A percentile compares a stretch with the other conserved stretches of the same genome.
Evolutionary conservation across 1,139 yeast species (phyloP).

Genomic region (Yamadazyma diospyri): DNA sequence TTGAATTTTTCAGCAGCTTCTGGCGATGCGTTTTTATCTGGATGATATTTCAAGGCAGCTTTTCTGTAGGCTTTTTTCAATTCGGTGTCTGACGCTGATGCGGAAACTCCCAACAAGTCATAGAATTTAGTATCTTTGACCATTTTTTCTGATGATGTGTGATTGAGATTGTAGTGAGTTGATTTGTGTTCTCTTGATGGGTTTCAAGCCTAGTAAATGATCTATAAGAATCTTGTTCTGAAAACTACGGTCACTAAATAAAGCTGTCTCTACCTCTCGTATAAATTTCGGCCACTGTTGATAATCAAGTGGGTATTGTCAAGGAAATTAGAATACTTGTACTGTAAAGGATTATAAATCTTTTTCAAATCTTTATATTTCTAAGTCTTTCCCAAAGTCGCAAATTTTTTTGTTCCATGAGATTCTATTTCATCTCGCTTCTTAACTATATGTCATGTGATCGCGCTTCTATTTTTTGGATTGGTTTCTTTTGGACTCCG

Average conservation of each 20-base stretch:
- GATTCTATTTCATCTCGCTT: slow-evolving; percentile 3
- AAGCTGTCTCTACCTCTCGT: no score
- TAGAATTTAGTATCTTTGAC: slow-evolving; percentile 88
- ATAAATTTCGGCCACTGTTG: no score
- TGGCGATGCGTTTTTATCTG: slow-evolving; percentile 75
- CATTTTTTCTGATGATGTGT: no score
- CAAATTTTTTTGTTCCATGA: slow-evolving; percentile 8
- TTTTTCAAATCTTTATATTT: slow-evolving; percentile 1
- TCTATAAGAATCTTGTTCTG: neutral
- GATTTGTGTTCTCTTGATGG: no score
- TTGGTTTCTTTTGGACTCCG: no score
- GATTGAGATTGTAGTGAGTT: no score
- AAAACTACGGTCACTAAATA: no score
- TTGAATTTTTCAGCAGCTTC: slow-evolving; percentile 97
- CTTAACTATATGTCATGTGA: no score
- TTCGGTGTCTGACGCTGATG: slow-evolving; percentile 75
- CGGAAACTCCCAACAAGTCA: slow-evolving; percentile 78
- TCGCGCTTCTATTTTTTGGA: no score
- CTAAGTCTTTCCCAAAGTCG: neutral
- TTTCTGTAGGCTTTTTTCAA: slow-evolving; percentile 94
- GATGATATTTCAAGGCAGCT: slow-evolving; percentile 90
- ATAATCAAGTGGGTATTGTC: no score
- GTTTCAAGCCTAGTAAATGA: no score
- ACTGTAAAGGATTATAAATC: slow-evolving; percentile 1
- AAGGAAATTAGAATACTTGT: no score